Percentiles rank a stretch among this genome's conserved stretches.
phyloP scores from a whole-genome alignment of 331 rosid species.

The Dryas integrifolia region DNA sequence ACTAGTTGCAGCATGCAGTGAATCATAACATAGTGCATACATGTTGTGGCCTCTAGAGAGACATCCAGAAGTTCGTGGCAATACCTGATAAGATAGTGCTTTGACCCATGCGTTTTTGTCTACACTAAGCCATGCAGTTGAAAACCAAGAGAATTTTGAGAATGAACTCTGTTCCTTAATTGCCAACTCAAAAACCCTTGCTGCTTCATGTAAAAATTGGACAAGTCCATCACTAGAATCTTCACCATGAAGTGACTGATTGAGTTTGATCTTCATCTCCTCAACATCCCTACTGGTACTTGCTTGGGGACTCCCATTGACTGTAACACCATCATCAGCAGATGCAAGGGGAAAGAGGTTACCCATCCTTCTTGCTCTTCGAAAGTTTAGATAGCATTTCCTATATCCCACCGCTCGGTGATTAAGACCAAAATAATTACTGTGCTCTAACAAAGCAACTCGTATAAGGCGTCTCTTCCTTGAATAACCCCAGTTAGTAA shows the following conservation, averaged over 20 bases:
- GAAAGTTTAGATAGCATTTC: slow-evolving; percentile 41
- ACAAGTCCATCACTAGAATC: slow-evolving; percentile 73
- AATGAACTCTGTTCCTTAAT: slow-evolving; percentile 64
- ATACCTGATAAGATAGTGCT: slow-evolving; percentile 81
- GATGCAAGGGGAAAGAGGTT: slow-evolving; percentile 48
- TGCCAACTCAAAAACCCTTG: slow-evolving; percentile 88
- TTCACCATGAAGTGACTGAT: slow-evolving; percentile 61
- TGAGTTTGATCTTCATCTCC: slow-evolving; percentile 59
- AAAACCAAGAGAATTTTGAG: slow-evolving; percentile 62
- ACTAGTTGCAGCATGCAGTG: not conserved
- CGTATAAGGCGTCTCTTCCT: slow-evolving; percentile 57
- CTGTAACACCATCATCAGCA: slow-evolving; percentile 75
- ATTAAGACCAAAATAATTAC: slow-evolving; percentile 28
- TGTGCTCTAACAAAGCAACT: slow-evolving; percentile 40
- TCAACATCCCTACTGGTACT: slow-evolving; percentile 61
- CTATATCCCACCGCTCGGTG: slow-evolving; percentile 28
- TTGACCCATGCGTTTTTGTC: slow-evolving; percentile 93
- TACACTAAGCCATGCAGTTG: slow-evolving; percentile 82
- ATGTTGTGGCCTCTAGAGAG: not conserved
- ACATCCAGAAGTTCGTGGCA: not conserved
- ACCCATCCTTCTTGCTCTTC: slow-evolving; percentile 41
- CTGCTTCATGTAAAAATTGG: slow-evolving; percentile 81
- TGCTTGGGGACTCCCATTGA: slow-evolving; percentile 74
- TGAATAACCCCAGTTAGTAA: slow-evolving; percentile 59
- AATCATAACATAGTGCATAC: slow-evolving; percentile 2